Evolutionary conservation across 768 basidiomycete species (phyloP).

Genomic region (Leccinum broughii): DNA sequence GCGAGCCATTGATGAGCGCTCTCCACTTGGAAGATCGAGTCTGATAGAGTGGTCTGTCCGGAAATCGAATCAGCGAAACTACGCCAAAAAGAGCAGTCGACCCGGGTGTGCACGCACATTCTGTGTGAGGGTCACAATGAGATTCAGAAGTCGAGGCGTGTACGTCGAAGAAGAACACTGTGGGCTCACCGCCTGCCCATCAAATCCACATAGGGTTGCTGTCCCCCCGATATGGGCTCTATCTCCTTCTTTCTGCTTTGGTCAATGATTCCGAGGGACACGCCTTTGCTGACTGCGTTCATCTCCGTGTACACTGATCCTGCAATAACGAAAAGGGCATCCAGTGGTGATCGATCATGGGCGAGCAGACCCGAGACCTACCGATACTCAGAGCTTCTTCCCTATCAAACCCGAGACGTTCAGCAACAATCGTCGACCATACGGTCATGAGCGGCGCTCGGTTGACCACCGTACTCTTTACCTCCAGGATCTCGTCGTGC

Average conservation of each 20-base stretch:
- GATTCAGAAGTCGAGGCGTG: not conserved
- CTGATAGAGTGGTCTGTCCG: slow-evolving; percentile 72
- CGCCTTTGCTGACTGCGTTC: slow-evolving; percentile 84
- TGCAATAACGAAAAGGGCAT: slow-evolving; percentile 29
- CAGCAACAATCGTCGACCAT: slow-evolving; percentile 87
- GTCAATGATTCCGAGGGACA: slow-evolving; percentile 77
- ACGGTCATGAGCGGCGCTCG: slow-evolving; percentile 94
- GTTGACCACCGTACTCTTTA: slow-evolving; percentile 72
- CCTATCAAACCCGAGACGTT: slow-evolving; percentile 80
- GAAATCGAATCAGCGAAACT: slow-evolving; percentile 8
- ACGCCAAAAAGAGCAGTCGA: not conserved
- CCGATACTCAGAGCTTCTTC: slow-evolving; percentile 94
- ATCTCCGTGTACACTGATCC: slow-evolving; percentile 94
- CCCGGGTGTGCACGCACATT: slow-evolving; percentile 37
- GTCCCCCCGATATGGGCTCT: slow-evolving; percentile 54
- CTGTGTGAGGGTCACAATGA: slow-evolving; percentile 19
- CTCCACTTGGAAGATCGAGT: slow-evolving; percentile 75
- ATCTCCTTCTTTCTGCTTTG: slow-evolving; percentile 51
- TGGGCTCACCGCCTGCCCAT: slow-evolving; percentile 67
- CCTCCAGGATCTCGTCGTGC: slow-evolving; percentile 50
- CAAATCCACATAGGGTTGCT: slow-evolving; percentile 84
- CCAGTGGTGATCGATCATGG: not conserved
- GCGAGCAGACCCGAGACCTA: slow-evolving; percentile 31
- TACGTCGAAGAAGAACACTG: not conserved
- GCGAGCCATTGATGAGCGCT: slow-evolving; percentile 70